These are phyloP conservation scores for Corrigiola litoralis DNA, from an alignment of 179 eudicot genomes.

Conservation along the genomic window DNA sequence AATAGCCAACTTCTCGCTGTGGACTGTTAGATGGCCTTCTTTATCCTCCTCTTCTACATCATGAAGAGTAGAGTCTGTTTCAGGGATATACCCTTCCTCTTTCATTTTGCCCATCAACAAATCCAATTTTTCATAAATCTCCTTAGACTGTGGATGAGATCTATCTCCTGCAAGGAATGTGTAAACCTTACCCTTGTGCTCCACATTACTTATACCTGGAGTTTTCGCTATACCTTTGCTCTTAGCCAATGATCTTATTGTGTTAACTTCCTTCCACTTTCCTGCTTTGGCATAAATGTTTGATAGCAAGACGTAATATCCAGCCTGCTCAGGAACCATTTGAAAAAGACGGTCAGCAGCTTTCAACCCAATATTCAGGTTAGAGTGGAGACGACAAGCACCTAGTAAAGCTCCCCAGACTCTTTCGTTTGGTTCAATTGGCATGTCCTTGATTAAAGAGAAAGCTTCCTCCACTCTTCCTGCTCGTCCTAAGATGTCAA, in stretches of 20 bases:
- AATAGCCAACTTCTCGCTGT: slow-evolving; percentile 83
- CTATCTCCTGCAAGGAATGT: slow-evolving; percentile 74
- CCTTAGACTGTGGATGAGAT: slow-evolving; percentile 60
- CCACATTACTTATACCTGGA: slow-evolving; percentile 78
- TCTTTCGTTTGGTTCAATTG: slow-evolving; percentile 59
- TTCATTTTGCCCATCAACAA: slow-evolving; percentile 64
- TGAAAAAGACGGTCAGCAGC: slow-evolving; percentile 70
- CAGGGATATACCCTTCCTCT: slow-evolving; percentile 66
- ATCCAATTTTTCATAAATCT: slow-evolving; percentile 62
- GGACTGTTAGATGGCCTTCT: slow-evolving; percentile 67
- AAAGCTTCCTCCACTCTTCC: slow-evolving; percentile 71
- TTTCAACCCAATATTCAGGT: slow-evolving; percentile 49
- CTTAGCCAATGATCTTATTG: slow-evolving; percentile 56
- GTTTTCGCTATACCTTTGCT: slow-evolving; percentile 61
- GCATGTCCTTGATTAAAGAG: slow-evolving; percentile 51
- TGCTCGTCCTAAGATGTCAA: slow-evolving; percentile 72
- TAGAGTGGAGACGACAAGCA: slow-evolving; percentile 66
- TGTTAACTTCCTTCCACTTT: slow-evolving; percentile 65
- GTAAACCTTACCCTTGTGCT: slow-evolving; percentile 46
- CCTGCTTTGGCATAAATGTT: slow-evolving; percentile 85
- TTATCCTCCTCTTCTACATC: slow-evolving; percentile 93
- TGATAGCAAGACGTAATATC: slow-evolving; percentile 71
- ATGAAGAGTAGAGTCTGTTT: slow-evolving; percentile 62
- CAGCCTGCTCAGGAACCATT: slow-evolving; percentile 66
- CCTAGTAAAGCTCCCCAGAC: slow-evolving; percentile 82